Evolutionary conservation across 495 filamentous ascomycete species (phyloP), one percentile per base, ranked within the genome.

Genomic region (Lepidopterella palustris): DNA sequence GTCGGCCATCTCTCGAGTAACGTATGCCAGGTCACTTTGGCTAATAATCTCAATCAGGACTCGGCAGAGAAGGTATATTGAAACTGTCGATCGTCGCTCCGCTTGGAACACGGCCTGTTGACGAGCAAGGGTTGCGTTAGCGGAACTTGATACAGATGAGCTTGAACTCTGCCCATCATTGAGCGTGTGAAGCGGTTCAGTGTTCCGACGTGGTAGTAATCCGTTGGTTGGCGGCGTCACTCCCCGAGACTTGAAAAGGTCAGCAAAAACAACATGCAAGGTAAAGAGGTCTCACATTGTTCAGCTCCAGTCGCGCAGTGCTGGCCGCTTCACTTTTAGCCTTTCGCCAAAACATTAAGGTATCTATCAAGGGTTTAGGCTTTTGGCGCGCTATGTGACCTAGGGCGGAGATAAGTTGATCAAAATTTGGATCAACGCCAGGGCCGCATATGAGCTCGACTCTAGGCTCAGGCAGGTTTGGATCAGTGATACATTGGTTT

Each of bases 291-390:
- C 74, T 58, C 73, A 87, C 80, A 67, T 87, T 84, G 54, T 84
- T 84, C 32, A 88, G 76, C 65, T 87, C 81, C 24, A 77, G 75
- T 45, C 83, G 77, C 25, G 81, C 81, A 20, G 72, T 70, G 50
- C 80, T 82, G 26, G 90, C 89, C 10, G 88, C 84, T 73, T 97
- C 93, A 64, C 91, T 92, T 74, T 96, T 96, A 40, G 81, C 85
- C 71, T 96, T 96, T 40, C 95, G 82, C 93, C 93, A 98, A 21
- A 90, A 82, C 90, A 98, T 97, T 61, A 97, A 87, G 9, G 89
- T 89, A 72, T 97, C 92, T 64, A 98, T 96, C 55, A 98, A 72
- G n/a, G 89, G 87, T 66, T 92, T 96, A 4, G 93, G 95, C 65
- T 97, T 96, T 66, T 88, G 86, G 29, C 90, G 87, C 54, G 90